Percentiles rank a stretch among this genome's conserved stretches.
phyloP scores from a whole-genome alignment of 768 basidiomycete species.

The Chalciporus sphaerocephalus region DNA sequence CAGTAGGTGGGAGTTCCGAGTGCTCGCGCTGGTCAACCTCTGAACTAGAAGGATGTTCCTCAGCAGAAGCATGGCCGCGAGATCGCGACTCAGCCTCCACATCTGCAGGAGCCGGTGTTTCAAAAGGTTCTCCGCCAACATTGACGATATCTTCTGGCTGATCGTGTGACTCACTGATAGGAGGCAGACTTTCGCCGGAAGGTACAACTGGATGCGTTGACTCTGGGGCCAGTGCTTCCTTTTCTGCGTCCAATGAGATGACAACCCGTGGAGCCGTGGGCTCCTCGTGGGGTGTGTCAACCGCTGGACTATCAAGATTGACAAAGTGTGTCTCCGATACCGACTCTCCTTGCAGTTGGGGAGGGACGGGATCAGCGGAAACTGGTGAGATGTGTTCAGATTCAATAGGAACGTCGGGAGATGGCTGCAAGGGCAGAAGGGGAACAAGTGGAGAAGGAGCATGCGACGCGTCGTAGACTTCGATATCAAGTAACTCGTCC shows the following conservation, averaged over 20 bases:
- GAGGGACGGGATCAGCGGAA: constrained; percentile 4
- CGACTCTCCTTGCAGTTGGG: constrained; percentile 6
- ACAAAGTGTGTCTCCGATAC: constrained; percentile 7
- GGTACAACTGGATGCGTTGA: constrained; percentile 6
- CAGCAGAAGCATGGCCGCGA: constrained; percentile 1
- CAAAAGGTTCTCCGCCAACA: constrained; percentile 5
- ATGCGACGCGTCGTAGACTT: constrained; percentile 39
- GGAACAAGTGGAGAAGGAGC: constrained; percentile 27
- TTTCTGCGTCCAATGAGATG: background rate
- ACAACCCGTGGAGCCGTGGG: constrained; percentile 6
- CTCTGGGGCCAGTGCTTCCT: constrained; percentile 3
- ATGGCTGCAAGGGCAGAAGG: constrained; percentile 11
- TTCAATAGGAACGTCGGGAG: constrained; percentile 15
- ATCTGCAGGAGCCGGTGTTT: constrained; percentile 3
- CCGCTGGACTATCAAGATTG: constrained; percentile 15
- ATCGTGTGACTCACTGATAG: constrained; percentile 21
- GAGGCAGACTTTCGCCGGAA: constrained; percentile 4
- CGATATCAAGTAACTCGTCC: constrained; percentile 36
- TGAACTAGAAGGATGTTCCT: constrained; percentile 2
- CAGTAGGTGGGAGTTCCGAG: constrained; percentile 8
- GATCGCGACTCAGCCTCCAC: constrained; percentile 3
- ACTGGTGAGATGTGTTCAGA: constrained; percentile 9
- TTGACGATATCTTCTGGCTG: constrained; percentile 7
- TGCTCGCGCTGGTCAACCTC: constrained; percentile 12
- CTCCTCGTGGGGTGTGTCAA: constrained; percentile 18